Evolutionary conservation across 768 basidiomycete species (phyloP), one percentile per base, ranked within the genome.

Genomic region (Russula virescens): DNA sequence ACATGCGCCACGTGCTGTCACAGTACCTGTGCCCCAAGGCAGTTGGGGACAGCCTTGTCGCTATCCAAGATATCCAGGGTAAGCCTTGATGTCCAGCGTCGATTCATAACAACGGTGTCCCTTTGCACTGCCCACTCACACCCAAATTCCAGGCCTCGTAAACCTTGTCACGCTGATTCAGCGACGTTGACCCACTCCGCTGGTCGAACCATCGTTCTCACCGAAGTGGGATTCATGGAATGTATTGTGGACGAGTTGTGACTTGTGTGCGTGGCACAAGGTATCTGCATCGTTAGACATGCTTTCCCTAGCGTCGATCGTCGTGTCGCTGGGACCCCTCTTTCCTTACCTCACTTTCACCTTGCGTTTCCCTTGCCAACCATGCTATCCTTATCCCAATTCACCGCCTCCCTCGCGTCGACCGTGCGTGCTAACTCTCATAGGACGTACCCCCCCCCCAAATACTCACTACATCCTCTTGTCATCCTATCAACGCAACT

Each of bases 311-410:
- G 25, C 40, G 6, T n/a, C 34, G 58, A 64, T 64, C 53, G 58
- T 35, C 43, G 19, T 7, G 31, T 50, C 47, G n/a, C 23, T 49
- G n/a, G 23, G 31, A 35, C 53, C 28, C 23, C 51, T 52, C 13
- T 53, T 58, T 25, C 45, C 25, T 5, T 26, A 59, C 57, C 62
- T 63, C 52, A 47, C 52, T 34, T 64, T n/a, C 46, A 55, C 53
- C 63, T 60, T 25, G 31, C 53, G 31, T 59, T 34, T 9, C 38
- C 45, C 46, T 58, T 40, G 45, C 28, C 40, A 31, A 57, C 45
- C 46, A 53, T 40, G 45, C 28, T 38, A 31, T 51, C 14, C 42
- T 25, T 31, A n/a, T 28, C 25, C 31, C 31, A 31, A 14, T n/a
- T 40, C 11, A 31, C 25, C 10, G n/a, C 35, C 19, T 40, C 13